Evolutionary conservation across 1,139 yeast genomes (phyloP), one percentile per base, ranked within the genome.

Genomic region (Scheffersomyces lignicola): DNA sequence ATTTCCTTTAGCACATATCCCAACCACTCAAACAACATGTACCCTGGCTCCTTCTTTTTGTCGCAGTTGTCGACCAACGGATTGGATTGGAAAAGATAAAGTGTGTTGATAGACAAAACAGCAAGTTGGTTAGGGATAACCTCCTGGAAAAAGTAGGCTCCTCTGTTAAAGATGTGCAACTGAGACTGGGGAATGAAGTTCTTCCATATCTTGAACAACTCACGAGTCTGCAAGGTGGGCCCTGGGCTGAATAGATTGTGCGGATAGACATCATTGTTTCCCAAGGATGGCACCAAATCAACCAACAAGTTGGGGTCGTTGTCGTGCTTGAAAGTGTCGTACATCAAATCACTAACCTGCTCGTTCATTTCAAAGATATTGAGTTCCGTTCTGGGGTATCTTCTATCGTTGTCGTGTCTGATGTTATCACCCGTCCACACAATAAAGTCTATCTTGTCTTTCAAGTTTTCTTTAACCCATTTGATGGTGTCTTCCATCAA

Each of bases 361-460:
- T 74, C 70, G 52, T 87, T 87, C 77, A 81, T 71, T 12, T 81
- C 82, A 43, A 84, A 76, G 33, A 87, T 87, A 40, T 79, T 76
- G 40, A 56, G 52, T 49, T 84, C 92, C 2, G 86, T 78, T 61
- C 95, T 74, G 3, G 95, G 95, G 50, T 61, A 61, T 25, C 59
- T 54, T 52, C 94, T 67, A 58, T 87, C 96, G 50, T 83, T 83
- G 56, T 87, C 96, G 55, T 87, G 96, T 37, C 96, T 71, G 29
- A 85, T 78, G 49, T 86, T 87, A 59, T 87, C 96, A 22, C 96
- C 96, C 0, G 95, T 86, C 96, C 96, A 87, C 12, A 87, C 74
- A 20, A 87, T 81, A 54, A 87, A 87, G 56, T 87, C 96, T 33
- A 87, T 80, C 44, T 85, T 80, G 52, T 84, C 94, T 41, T 71